phyloP scores from a whole-genome alignment of 495 filamentous ascomycete species.

The Daldinia bambusicola region DNA sequence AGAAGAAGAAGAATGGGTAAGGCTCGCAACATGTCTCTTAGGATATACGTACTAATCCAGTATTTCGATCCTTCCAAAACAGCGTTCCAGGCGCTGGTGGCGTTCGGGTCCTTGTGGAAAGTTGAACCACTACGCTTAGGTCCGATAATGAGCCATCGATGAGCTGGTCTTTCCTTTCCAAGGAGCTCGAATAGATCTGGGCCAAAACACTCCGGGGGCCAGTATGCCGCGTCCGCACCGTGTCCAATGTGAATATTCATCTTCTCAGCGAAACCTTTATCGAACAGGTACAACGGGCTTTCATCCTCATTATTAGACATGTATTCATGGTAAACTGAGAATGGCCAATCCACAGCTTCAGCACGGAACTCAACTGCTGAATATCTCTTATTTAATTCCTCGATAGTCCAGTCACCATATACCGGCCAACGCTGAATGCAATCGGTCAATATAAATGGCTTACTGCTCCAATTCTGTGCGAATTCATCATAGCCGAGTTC shows the following conservation, averaged over 20 bases:
- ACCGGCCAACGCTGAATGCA: constrained; percentile 88
- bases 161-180: constrained; percentile 82
- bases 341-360: constrained; percentile 92
- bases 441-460: constrained; percentile 87
- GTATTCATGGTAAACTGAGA: constrained; percentile 82
- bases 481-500: constrained; percentile 80
- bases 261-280: constrained; percentile 86
- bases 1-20: neutral
- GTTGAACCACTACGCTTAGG: constrained; percentile 91
- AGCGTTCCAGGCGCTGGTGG: constrained; percentile 91
- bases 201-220: constrained; percentile 87
- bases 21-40: neutral
- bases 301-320: constrained; percentile 87
- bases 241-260: constrained; percentile 75
- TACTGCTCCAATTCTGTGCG: constrained; percentile 75
- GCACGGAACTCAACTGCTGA: constrained; percentile 78
- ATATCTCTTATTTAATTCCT: constrained; percentile 70
- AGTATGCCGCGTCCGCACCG: constrained; percentile 70
- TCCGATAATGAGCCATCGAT: constrained; percentile 93
- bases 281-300: constrained; percentile 93
- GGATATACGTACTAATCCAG: constrained; percentile 82
- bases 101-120: constrained; percentile 86
- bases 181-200: constrained; percentile 88
- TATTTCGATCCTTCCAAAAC: constrained; percentile 92
- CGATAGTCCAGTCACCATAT: constrained; percentile 77